Evolutionary conservation across 2,329 filamentous ascomycete species (phyloP).

Genomic region (Ustulina deusta): DNA sequence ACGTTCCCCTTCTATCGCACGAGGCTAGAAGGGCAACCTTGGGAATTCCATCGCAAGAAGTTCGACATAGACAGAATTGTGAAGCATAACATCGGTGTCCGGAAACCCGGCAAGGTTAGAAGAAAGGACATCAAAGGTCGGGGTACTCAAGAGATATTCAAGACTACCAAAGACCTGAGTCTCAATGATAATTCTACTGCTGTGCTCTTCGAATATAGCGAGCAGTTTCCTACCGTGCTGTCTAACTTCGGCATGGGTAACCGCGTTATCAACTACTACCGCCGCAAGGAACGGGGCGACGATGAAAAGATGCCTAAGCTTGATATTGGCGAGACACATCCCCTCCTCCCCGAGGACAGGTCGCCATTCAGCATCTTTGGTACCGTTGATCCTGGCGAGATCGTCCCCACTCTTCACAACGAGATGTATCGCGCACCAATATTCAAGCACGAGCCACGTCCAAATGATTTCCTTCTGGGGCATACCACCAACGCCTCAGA

Average conservation of each 20-base stretch:
- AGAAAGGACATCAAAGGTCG: slow-evolving; percentile 86
- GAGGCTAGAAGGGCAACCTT: slow-evolving; percentile 79
- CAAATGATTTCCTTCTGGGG: slow-evolving; percentile 87
- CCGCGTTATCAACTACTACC: slow-evolving; percentile 96
- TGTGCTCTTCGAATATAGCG: slow-evolving; percentile 93
- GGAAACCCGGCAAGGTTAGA: slow-evolving; percentile 76
- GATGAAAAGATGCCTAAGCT: slow-evolving; percentile 83
- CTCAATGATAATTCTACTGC: slow-evolving; percentile 90
- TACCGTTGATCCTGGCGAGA: slow-evolving; percentile 89
- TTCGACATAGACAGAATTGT: slow-evolving; percentile 74
- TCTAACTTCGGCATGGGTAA: slow-evolving; percentile 99
- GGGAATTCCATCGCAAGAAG: slow-evolving; percentile 72
- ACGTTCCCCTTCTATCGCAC: slow-evolving; percentile 98
- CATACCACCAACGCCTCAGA: slow-evolving; percentile 82
- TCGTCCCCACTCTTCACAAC: slow-evolving; percentile 91
- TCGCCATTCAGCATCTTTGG: slow-evolving; percentile 97
- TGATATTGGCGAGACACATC: slow-evolving; percentile 88
- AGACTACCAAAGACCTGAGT: slow-evolving; percentile 82
- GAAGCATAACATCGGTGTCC: slow-evolving; percentile 47
- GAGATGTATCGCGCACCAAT: slow-evolving; percentile 95
- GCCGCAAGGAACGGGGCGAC: slow-evolving; percentile 78
- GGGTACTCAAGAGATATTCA: slow-evolving; percentile 81
- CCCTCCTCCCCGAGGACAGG: slow-evolving; percentile 91
- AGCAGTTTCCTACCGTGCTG: slow-evolving; percentile 89
- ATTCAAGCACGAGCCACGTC: slow-evolving; percentile 83